Conservation (phyloP, 768 basidiomycete genomes). For the Agaricus subrufescens region DNA sequence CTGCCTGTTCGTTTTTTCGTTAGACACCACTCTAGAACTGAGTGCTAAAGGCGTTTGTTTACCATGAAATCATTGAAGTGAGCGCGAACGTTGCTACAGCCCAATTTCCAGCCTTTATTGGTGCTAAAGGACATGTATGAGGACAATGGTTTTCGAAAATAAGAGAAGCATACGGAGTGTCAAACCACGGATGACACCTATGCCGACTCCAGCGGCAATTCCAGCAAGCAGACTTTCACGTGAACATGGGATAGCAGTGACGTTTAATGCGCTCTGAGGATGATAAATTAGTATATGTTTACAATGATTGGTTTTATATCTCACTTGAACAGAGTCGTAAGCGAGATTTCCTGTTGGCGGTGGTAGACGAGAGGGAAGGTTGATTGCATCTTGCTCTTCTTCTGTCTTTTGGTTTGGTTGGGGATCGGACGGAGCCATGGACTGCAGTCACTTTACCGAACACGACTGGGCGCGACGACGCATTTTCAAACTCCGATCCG, state of each 20-base stretch:
- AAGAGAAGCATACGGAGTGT: constrained; percentile 45
- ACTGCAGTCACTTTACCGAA: too few relatives aligned
- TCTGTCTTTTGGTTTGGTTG: not conserved
- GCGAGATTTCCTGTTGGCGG: constrained; percentile 33
- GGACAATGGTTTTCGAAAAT: not conserved
- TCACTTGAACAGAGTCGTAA: constrained; percentile 30
- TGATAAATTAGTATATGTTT: not conserved
- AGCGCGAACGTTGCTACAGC: constrained; percentile 69
- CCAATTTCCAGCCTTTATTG: constrained; percentile 73
- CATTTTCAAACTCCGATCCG: too few relatives aligned
- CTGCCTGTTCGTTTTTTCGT: constrained; percentile 36
- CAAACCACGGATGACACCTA: constrained; percentile 70
- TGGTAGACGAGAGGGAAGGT: constrained; percentile 31
- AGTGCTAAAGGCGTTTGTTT: not conserved
- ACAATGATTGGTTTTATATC: not conserved
- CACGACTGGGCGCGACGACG: too few relatives aligned
- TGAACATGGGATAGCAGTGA: constrained; percentile 73
- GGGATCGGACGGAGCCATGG: not conserved
- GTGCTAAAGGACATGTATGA: constrained; percentile 30
- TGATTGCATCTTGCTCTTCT: constrained; percentile 6
- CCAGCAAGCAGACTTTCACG: constrained; percentile 71
- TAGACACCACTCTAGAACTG: too few relatives aligned
- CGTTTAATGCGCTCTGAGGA: constrained; percentile 49
- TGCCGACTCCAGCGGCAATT: constrained; percentile 74
- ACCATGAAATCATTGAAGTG: constrained; percentile 71